Evolutionary conservation across 106 monocot genomes (phyloP).

Genomic region (Acorus gramineus): DNA sequence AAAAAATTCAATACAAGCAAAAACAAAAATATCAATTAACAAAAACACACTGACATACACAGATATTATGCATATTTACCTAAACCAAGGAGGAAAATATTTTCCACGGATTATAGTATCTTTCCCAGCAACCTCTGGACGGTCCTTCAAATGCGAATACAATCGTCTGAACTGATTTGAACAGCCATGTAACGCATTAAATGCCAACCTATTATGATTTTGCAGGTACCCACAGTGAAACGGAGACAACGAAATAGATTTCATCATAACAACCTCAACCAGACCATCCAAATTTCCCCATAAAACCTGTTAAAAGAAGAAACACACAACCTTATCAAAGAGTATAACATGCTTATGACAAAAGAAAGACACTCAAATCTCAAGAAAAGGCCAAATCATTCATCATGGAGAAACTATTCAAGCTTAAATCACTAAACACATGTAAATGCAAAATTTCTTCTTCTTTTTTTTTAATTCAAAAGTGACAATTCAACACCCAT

Average conservation of each 20-base stretch:
- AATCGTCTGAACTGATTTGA: conserved; percentile 9
- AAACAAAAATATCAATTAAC: background rate
- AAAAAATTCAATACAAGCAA: background rate
- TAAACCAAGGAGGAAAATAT: conserved; percentile 40
- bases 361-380: too few relatives aligned
- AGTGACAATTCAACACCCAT: too few relatives aligned
- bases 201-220: conserved; percentile 2
- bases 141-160: conserved; percentile 1
- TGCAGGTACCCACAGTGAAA: conserved; percentile 5
- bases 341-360: too few relatives aligned
- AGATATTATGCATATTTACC: conserved; percentile 9
- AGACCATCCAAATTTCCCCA: background rate
- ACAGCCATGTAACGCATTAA: conserved; percentile 8
- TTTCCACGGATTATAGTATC: background rate
- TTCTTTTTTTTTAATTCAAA: too few relatives aligned
- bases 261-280: conserved; percentile 13
- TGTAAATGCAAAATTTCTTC: too few relatives aligned
- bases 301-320: too few relatives aligned
- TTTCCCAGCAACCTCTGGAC: background rate
- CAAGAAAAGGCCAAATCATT: too few relatives aligned
- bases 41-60: background rate
- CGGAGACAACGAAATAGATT: conserved; percentile 12
- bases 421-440: too few relatives aligned
- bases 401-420: too few relatives aligned
- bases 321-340: too few relatives aligned